Evolutionary conservation across 1,284 basidiomycete genomes (phyloP).

Genomic region (Golubevia sp.): DNA sequence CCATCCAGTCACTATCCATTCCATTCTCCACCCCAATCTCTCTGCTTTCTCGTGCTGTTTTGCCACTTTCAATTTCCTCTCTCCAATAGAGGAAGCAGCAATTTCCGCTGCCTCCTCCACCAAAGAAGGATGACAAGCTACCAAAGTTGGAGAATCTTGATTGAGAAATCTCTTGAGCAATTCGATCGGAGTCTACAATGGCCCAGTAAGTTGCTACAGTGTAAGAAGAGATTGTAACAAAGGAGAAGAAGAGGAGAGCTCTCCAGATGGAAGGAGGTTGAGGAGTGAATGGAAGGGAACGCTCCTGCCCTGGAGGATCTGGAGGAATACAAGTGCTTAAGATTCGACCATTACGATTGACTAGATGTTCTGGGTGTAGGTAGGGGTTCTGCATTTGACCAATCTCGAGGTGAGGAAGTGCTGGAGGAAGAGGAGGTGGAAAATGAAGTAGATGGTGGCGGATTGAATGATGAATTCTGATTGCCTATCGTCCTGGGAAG

Average conservation of each 20-base stretch:
- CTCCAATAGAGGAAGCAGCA: conserved; percentile 15
- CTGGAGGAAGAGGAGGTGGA: not conserved
- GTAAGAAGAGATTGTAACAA: too few relatives aligned
- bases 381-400: not conserved
- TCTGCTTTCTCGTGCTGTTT: conserved; percentile 19
- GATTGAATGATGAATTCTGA: too few relatives aligned
- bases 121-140: too few relatives aligned
- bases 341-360: not conserved
- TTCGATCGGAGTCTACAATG: too few relatives aligned
- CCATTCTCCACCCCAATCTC: conserved; percentile 17
- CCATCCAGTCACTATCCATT: conserved; percentile 25
- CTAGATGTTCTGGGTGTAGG: not conserved
- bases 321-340: not conserved
- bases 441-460: not conserved
- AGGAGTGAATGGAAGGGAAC: not conserved
- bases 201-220: too few relatives aligned
- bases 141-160: too few relatives aligned
- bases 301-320: not conserved
- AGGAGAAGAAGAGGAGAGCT: too few relatives aligned
- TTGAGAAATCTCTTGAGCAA: too few relatives aligned
- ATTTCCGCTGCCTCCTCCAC: not conserved
- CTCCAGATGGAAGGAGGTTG: too few relatives aligned
- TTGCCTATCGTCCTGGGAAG: too few relatives aligned
- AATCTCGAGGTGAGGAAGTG: not conserved
- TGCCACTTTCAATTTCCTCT: conserved; percentile 12